Base-by-base conservation (phyloP, 805 yeast genomes). In the Pichia sporocuriosa region DNA sequence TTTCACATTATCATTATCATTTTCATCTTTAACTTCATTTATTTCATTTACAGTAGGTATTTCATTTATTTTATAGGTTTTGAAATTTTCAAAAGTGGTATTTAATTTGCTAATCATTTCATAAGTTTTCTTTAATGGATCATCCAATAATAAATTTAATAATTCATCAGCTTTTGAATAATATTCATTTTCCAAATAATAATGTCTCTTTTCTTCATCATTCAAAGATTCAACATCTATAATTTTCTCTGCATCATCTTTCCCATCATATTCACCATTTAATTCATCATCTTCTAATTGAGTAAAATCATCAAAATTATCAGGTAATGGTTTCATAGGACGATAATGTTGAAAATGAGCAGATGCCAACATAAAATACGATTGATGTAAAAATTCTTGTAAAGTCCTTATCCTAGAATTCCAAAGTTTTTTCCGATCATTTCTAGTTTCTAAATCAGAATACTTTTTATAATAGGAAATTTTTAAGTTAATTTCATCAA, bases 311-410 rank as follows among this genome's bases (percentile, higher is more conserved):
- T 63, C 62, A 44, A 61, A 59, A 6, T 48, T 54, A 33, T 61
- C 59, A 10, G 61, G 58, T 30, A 61, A 44, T 4, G 56, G 55
- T 17, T 55, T 51, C 53, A 61, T 59, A 7, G 68, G 70, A 11
- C 63, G 55, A 33, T 68, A 66, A 26, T 68, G 55, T 51, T 82
- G 89, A 48, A 71, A 84, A 53, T 82, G 75, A 0, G 84, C 75
- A 2, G 88, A 77, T 0, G 86, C 97, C 21, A 84, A 65, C 47
- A 87, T 75, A 55, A 89, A 90, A 54, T 76, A 82, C 33, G 81
- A 71, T 39, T 89, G 79, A 57, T 93, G 97, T 13, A 85, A 61
- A 10, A 77, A 53, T 38, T 85, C 82, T 25, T 70, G 50, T 77
- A 79, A 72, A 12, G 65, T 54, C 46, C 84, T 61, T 10, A 72